Percentiles rank a stretch among this genome's conserved stretches.
These are phyloP conservation scores for Syzygium jambos DNA, from an alignment of 345 rosid species.

Conservation along the genomic window DNA sequence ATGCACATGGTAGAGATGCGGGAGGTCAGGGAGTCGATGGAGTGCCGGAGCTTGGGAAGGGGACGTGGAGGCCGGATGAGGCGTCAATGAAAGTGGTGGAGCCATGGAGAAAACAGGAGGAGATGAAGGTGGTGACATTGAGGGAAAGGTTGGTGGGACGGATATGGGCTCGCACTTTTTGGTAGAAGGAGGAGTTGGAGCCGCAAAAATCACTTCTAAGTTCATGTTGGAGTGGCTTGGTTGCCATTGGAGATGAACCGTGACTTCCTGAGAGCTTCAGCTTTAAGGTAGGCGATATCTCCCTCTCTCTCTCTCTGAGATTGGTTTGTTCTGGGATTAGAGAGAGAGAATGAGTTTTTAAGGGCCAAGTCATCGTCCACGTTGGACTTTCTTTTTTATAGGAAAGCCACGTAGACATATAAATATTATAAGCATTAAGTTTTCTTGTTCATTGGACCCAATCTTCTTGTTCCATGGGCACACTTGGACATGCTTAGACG, in stretches of 20 bases:
- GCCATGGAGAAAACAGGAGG: conserved; percentile 48
- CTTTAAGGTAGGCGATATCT: neutral
- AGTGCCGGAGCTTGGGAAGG: conserved; percentile 57
- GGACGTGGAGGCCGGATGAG: conserved; percentile 45
- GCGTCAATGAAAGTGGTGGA: conserved; percentile 70
- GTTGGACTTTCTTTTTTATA: neutral
- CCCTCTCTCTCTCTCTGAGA: neutral
- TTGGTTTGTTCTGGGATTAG: neutral
- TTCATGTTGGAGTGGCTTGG: neutral
- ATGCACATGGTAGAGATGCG: neutral
- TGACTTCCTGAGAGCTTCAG: neutral
- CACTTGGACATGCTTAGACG: too few species aligned
- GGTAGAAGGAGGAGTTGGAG: neutral
- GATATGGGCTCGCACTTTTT: neutral
- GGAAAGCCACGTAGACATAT: neutral
- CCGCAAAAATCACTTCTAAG: neutral
- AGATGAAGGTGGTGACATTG: neutral
- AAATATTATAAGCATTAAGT: too few species aligned
- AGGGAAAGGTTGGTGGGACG: neutral
- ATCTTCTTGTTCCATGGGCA: too few species aligned
- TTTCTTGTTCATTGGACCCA: too few species aligned
- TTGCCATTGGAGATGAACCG: neutral
- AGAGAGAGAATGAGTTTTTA: neutral
- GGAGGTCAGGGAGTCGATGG: conserved; percentile 45
- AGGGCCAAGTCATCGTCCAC: neutral